phyloP scores from a whole-genome alignment of 2,329 filamentous ascomycete species.

The Fusarium newnesense region DNA sequence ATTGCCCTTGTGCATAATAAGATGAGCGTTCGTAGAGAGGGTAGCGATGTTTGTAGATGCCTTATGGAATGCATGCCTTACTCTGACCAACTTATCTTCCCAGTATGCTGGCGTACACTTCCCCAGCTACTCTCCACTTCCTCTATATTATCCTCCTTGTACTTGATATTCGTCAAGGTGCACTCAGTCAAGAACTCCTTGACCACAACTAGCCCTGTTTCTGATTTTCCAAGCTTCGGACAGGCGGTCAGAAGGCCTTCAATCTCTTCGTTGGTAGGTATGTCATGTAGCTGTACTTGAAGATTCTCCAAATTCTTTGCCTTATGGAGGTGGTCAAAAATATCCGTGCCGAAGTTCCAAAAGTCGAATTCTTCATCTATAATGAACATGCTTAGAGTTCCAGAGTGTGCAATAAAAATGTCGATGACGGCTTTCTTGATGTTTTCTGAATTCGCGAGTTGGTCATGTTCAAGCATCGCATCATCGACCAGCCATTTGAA shows the following conservation, averaged over 20 bases:
- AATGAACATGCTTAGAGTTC: neutral
- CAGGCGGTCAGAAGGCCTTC: neutral
- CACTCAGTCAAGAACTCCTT: neutral
- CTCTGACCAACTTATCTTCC: too few species aligned
- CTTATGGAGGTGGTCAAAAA: neutral
- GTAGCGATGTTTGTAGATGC: too few species aligned
- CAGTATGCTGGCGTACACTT: accelerated
- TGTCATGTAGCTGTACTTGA: neutral
- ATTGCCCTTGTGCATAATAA: too few species aligned
- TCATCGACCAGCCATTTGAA: neutral
- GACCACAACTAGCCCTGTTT: neutral
- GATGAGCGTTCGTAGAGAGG: too few species aligned
- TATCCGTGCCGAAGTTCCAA: neutral
- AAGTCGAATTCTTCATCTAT: too few species aligned
- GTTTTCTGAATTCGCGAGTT: too few species aligned
- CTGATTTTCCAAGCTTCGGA: neutral
- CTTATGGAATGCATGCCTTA: too few species aligned
- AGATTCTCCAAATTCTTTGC: neutral
- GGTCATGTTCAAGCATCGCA: neutral
- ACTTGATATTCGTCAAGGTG: neutral
- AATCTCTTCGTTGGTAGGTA: neutral
- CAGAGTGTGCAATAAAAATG: neutral
- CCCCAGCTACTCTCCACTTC: neutral
- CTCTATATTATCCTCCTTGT: too few species aligned
- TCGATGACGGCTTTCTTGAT: neutral